Percentiles rank a stretch among this genome's conserved stretches.
Conservation (phyloP, 2,329 filamentous ascomycete species). For the Chaetomium sp. region DNA sequence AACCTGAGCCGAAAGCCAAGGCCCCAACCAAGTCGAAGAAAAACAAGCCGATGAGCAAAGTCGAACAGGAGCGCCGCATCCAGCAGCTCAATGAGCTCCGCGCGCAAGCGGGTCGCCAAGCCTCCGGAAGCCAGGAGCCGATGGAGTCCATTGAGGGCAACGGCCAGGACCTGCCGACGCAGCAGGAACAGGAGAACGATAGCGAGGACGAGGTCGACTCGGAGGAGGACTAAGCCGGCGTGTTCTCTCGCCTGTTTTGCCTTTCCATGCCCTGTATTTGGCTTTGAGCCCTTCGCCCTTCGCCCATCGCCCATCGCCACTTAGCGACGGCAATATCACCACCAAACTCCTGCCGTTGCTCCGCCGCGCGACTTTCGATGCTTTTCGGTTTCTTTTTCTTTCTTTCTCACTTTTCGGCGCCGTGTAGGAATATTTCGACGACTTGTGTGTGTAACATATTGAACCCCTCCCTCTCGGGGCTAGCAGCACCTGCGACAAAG, state of each 20-base stretch:
- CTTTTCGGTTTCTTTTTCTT: neutral
- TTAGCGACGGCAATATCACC: neutral
- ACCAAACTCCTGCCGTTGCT: too few relatives aligned
- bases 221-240: constrained; percentile 36
- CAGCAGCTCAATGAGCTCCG: constrained; percentile 55
- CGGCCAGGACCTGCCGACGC: constrained; percentile 16
- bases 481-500: neutral
- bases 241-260: neutral
- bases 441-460: constrained; percentile 13
- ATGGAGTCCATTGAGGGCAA: constrained; percentile 32
- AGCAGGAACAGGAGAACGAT: constrained; percentile 34
- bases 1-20: constrained; percentile 23
- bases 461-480: constrained; percentile 1
- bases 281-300: too few relatives aligned
- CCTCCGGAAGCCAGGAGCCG: constrained; percentile 43
- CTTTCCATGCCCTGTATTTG: neutral
- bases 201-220: constrained; percentile 47
- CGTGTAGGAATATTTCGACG: constrained; percentile 21
- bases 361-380: too few relatives aligned
- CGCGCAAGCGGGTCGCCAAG: constrained; percentile 40
- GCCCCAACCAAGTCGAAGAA: constrained; percentile 52
- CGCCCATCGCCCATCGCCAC: neutral
- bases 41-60: constrained; percentile 72
- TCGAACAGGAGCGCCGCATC: constrained; percentile 63
- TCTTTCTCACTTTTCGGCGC: constrained; percentile 5